A percentile compares a stretch with the other conserved stretches of the same genome.
phyloP scores from a whole-genome alignment of 202 grass and related monocot genomes.

The Setaria italica region DNA sequence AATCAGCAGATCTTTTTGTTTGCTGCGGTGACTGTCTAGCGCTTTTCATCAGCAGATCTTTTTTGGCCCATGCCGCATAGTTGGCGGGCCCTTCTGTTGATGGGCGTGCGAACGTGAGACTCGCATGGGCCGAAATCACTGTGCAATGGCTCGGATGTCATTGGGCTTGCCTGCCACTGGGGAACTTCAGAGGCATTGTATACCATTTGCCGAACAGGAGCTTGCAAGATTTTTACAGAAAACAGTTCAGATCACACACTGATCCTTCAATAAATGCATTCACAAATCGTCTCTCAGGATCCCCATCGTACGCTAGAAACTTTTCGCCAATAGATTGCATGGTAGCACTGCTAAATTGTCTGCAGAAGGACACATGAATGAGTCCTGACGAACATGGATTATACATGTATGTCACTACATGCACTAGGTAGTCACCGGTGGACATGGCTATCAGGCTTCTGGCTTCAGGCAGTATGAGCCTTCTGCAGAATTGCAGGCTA shows the following conservation, averaged over 20 bases:
- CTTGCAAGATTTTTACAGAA: background rate
- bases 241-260: background rate
- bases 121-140: background rate
- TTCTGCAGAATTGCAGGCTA: conserved; percentile 5
- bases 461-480: background rate
- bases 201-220: background rate
- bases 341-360: background rate
- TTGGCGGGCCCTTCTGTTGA: background rate
- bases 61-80: too few relatives aligned
- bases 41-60: too few relatives aligned
- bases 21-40: too few relatives aligned
- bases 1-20: too few relatives aligned
- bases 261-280: background rate
- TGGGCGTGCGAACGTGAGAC: background rate
- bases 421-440: background rate
- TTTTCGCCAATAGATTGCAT: background rate
- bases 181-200: background rate
- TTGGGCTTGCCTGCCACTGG: background rate
- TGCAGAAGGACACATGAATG: background rate
- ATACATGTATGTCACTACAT: background rate
- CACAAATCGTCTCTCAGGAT: background rate
- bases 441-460: conserved; percentile 3
- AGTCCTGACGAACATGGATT: background rate
- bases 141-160: background rate
- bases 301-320: background rate